Base-by-base conservation (phyloP, 169 alveolate genomes). In the Eimeria zaria region DNA sequence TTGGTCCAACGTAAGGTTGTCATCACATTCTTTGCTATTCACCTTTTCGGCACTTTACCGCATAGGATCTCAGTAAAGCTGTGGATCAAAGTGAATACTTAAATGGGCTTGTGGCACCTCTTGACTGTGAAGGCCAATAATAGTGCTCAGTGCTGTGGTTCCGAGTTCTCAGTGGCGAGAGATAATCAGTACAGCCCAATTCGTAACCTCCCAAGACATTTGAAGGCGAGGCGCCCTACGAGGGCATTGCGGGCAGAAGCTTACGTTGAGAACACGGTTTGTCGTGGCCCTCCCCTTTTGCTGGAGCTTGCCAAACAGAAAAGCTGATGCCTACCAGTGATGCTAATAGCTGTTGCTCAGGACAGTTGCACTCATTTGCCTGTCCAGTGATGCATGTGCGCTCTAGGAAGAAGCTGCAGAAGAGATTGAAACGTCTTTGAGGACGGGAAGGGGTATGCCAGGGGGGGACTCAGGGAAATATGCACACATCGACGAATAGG, bases 361-460 rank as follows among this genome's bases (percentile, higher is more conserved):
- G 8, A 30, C 16, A 30, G 24, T n/a, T 67, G 41, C 76, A 30
- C 44, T 0, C 9, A 67, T 0, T 27, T 67, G 20, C 30, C 22
- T 20, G 18, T 14, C 36, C 39, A 67, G 46, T 67, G 76, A 30
- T 30, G 76, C 24, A 20, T 30, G 41, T 74, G 84, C 84, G 18
- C 33, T 41, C 18, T 33, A 74, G 84, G 84, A 74, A 22, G 84
- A 16, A 44, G 84, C 84, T 39, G 51, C 84, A 41, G 84, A 74
- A 74, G 84, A 74, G 55, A 39, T 74, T 44, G 84, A 74, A 74
- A 74, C 84, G 33, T 30, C 55, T 39, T 74, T 74, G 84, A 74
- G 55, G 27, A 74, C 84, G 14, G 84, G 84, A 6, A 39, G 84
- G 27, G 84, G 84, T 74, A 27, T 20, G 84, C 14, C 36, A 74